Conservation (phyloP, 2,329 filamentous ascomycete species). For the Anisogramma anomala region DNA sequence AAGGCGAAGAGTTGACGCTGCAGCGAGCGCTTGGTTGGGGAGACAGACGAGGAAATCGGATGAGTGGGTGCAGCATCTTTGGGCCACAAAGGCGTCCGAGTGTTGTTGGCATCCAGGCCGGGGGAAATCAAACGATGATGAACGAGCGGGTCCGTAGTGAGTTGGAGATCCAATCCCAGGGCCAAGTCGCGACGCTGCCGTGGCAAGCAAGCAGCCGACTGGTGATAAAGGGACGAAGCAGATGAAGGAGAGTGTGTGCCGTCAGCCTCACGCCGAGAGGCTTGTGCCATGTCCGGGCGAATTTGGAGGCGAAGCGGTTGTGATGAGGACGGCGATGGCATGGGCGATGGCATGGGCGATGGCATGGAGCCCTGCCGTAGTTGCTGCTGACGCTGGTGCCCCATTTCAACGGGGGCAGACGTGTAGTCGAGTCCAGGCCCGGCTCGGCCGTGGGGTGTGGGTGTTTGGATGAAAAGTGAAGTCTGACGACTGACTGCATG, state of each 20-base stretch:
- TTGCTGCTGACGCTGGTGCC: slow-evolving; percentile 1
- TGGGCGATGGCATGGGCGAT: slow-evolving; percentile 9
- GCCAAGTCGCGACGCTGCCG: slow-evolving; percentile 11
- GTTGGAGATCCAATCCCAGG: slow-evolving; percentile 8
- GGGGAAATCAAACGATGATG: slow-evolving; percentile 13
- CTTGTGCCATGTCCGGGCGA: background rate
- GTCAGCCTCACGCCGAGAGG: background rate
- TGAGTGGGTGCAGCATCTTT: slow-evolving; percentile 4
- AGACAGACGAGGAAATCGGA: slow-evolving; percentile 3
- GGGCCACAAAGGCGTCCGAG: slow-evolving; percentile 2
- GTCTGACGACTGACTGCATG: no score
- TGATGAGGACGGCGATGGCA: background rate
- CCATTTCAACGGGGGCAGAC: background rate
- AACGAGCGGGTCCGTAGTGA: slow-evolving; percentile 13
- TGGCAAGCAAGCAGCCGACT: slow-evolving; percentile 5
- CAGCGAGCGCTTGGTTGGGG: background rate
- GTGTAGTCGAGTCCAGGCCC: background rate
- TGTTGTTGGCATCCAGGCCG: slow-evolving; percentile 7
- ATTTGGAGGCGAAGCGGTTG: slow-evolving; percentile 2
- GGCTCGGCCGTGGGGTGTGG: background rate
- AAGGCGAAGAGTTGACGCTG: background rate
- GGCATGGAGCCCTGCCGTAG: slow-evolving; percentile 10
- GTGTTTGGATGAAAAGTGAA: background rate
- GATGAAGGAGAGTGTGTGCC: slow-evolving; percentile 2
- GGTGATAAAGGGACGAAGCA: background rate